These are phyloP conservation scores for Phytophthora colocasiae DNA, from an alignment of 352 stramenopile genomes.

Conservation along the genomic window DNA sequence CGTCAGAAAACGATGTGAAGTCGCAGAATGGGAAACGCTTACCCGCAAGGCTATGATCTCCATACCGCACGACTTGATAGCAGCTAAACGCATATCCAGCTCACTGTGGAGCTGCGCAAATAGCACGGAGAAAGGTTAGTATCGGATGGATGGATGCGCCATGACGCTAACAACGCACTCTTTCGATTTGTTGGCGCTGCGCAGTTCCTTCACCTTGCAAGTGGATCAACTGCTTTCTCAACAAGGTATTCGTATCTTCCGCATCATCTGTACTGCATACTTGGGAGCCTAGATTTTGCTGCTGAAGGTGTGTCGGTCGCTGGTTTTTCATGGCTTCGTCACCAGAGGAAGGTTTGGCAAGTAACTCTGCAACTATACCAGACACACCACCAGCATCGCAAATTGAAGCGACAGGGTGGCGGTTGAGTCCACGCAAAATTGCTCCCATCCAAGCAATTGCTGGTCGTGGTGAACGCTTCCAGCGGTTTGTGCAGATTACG, in stretches of 20 bases:
- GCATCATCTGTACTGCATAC: constrained; percentile 2
- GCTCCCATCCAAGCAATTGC: constrained; percentile 69
- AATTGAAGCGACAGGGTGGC: constrained; percentile 75
- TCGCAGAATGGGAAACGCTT: not conserved
- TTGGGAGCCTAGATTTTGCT: constrained; percentile 1
- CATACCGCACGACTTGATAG: constrained; percentile 66
- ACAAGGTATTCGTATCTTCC: constrained; percentile 18
- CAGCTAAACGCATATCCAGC: constrained; percentile 53
- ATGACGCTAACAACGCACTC: constrained; percentile 27
- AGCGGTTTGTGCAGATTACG: constrained; percentile 77
- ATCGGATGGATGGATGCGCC: not conserved
- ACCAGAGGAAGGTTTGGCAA: constrained; percentile 23
- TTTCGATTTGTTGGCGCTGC: constrained; percentile 56
- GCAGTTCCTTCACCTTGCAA: constrained; percentile 57
- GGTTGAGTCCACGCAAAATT: constrained; percentile 71
- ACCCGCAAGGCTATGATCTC: constrained; percentile 72
- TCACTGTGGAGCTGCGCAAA: constrained; percentile 64
- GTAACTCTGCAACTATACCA: constrained; percentile 50
- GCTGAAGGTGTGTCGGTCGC: constrained; percentile 5
- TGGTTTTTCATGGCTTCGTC: not conserved
- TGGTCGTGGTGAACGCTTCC: constrained; percentile 35
- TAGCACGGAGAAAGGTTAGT: constrained; percentile 7
- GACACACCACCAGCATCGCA: constrained; percentile 77
- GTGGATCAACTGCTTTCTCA: constrained; percentile 53
- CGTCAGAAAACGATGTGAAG: not conserved